Percentiles rank a stretch among this genome's conserved stretches.
Evolutionary conservation across 306 rosid genomes (phyloP).

Genomic region (Acacia melanoxylon): DNA sequence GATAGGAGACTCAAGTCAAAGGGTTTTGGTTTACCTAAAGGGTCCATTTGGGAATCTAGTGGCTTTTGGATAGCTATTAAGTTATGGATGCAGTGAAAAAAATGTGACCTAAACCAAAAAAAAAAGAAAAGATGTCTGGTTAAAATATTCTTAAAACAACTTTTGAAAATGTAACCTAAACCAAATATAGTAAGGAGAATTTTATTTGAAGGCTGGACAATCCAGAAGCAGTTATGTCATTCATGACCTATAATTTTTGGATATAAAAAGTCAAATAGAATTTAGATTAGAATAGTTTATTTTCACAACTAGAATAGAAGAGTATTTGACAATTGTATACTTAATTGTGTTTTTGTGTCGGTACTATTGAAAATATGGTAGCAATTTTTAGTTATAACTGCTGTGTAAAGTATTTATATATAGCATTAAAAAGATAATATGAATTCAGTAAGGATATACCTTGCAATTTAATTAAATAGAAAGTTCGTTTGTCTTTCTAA

Average conservation of each 20-base stretch:
- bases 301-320: not conserved
- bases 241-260: not conserved
- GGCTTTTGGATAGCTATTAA: not conserved
- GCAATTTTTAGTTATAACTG: not conserved
- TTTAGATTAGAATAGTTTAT: not conserved
- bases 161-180: not conserved
- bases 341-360: not conserved
- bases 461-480: not conserved
- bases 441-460: not conserved
- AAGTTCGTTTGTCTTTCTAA: not conserved
- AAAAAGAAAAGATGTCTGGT: not conserved
- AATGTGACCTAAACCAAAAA: not conserved
- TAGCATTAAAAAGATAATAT: not conserved
- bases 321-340: not conserved
- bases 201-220: not conserved
- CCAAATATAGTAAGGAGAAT: not conserved
- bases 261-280: not conserved
- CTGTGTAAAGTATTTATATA: not conserved
- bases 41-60: not conserved
- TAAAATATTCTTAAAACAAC: not conserved
- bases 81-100: not conserved
- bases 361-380: not conserved
- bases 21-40: not conserved
- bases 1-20: not conserved
- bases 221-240: not conserved